Conservation (phyloP, 2,329 filamentous ascomycete species). For the Aspergillus ochraceoroseus region DNA sequence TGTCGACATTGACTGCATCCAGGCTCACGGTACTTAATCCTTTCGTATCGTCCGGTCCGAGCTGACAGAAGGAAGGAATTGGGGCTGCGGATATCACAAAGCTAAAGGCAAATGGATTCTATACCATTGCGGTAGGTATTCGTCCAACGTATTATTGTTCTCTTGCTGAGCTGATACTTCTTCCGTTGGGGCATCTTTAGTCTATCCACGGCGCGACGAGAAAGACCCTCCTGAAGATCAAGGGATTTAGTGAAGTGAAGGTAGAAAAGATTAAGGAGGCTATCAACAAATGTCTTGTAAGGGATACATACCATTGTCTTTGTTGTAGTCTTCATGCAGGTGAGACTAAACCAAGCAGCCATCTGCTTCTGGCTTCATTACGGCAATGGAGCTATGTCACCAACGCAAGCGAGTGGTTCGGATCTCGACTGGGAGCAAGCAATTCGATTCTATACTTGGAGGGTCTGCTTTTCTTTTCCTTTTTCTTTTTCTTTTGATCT, state of each 20-base stretch:
- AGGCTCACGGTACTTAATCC: conserved; percentile 53
- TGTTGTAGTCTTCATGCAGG: background rate
- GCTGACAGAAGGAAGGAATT: conserved; percentile 46
- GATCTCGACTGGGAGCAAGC: conserved; percentile 66
- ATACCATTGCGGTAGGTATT: conserved; percentile 56
- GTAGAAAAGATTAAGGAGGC: conserved; percentile 68
- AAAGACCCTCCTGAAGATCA: conserved; percentile 60
- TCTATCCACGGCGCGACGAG: conserved; percentile 58
- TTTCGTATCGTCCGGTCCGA: background rate
- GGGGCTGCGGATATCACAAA: conserved; percentile 62
- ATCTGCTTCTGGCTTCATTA: conserved; percentile 58
- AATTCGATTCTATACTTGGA: conserved; percentile 60
- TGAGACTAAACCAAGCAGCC: conserved; percentile 52
- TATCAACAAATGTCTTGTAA: conserved; percentile 56
- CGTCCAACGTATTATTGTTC: background rate
- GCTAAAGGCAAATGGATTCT: conserved; percentile 58
- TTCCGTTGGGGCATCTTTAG: conserved; percentile 35
- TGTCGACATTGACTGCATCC: conserved; percentile 62
- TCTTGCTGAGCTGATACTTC: background rate
- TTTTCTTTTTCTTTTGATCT: no score
- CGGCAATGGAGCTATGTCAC: conserved; percentile 59
- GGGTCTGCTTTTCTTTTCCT: conserved; percentile 52
- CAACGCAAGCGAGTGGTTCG: conserved; percentile 59
- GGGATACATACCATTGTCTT: conserved; percentile 5
- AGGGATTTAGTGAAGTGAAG: conserved; percentile 65